These are phyloP conservation scores for Fusarium sp. DNA, from an alignment of 2,329 filamentous ascomycete species.

Conservation along the genomic window DNA sequence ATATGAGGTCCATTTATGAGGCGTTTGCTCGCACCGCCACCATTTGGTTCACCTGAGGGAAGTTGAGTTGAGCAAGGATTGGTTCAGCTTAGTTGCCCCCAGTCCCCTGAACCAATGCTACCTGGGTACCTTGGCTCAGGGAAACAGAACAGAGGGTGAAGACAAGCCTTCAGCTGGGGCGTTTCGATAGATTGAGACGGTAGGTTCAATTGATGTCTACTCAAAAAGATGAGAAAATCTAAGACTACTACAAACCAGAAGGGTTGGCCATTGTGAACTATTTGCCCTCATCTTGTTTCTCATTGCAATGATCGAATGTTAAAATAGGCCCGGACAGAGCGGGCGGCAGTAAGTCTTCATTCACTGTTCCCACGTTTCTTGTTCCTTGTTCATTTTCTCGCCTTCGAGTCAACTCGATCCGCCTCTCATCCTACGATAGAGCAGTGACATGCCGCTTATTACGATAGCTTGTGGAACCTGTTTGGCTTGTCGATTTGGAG, in stretches of 20 bases:
- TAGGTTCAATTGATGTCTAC: not conserved
- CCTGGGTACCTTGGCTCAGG: not conserved
- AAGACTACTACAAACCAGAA: not conserved
- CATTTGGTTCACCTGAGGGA: conserved; percentile 38
- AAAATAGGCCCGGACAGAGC: not conserved
- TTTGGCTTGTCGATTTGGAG: conserved; percentile 28
- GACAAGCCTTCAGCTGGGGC: conserved; percentile 32
- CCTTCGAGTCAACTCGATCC: conserved; percentile 10
- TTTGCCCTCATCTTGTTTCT: not conserved
- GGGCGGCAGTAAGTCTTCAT: conserved; percentile 9
- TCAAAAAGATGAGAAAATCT: not conserved
- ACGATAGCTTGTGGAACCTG: conserved; percentile 31
- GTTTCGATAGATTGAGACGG: conserved; percentile 19
- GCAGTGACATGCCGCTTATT: conserved; percentile 31
- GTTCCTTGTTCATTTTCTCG: conserved; percentile 5
- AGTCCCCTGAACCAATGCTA: conserved; percentile 1
- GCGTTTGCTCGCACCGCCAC: conserved; percentile 34
- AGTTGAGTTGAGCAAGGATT: conserved; percentile 32
- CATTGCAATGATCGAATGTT: conserved; percentile 4
- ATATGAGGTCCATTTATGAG: conserved; percentile 13
- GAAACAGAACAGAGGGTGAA: not conserved
- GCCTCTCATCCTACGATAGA: conserved; percentile 29
- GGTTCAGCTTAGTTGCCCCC: conserved; percentile 26
- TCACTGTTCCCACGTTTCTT: conserved; percentile 2
- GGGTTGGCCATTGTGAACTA: not conserved